Evolutionary conservation across 768 basidiomycete genomes (phyloP), one percentile per base, ranked within the genome.

Genomic region (Coprinellus aureogranulatus): DNA sequence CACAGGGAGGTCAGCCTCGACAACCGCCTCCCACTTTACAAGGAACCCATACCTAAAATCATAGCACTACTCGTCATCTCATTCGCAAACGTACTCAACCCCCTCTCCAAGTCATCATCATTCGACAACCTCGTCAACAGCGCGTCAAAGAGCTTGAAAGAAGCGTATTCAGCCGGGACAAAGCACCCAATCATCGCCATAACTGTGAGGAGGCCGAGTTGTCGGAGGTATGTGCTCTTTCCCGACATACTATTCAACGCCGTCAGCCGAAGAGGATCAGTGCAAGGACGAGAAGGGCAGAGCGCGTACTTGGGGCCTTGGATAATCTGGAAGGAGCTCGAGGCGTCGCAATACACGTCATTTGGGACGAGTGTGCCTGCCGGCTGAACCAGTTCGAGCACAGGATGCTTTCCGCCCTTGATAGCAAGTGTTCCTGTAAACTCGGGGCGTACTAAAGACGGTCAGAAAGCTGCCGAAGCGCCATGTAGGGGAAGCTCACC

Each of bases 1-100:
- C 59, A 30, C 23, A 34, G 34, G 6, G 6, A 34, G 6, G 6
- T 34, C 34, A 6, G 34, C 34, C 34, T 14, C 14, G 34, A n/a
- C n/a, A n/a, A n/a, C n/a, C n/a, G 28, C 18, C 16, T 6, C 30
- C n/a, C 9, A 54, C 2, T 4, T 12, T 26, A 42, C 42, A 41
- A 18, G 3, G 20, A 37, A 6, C 23, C 23, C 26, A 49, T 44
- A 69, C 93, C 89, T 46, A 96, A 74, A 54, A 98, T 94, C 90
- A 94, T 94, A 0, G 93, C 90, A 25, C 87, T 87, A 2, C 90
- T 86, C 1, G 89, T 85, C 92, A 99, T 98, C 72, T 99, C 96
- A 61, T 84, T 88, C 1, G 94, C 93, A 72, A 99, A 99, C 0
- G 97, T 98, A 62, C 94, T 97, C 25, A 98, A 70, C 44, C 82